A percentile compares a stretch with the other conserved stretches of the same genome.
These are phyloP conservation scores for Iris pallida DNA, from an alignment of 116 monocot species.

Conservation along the genomic window DNA sequence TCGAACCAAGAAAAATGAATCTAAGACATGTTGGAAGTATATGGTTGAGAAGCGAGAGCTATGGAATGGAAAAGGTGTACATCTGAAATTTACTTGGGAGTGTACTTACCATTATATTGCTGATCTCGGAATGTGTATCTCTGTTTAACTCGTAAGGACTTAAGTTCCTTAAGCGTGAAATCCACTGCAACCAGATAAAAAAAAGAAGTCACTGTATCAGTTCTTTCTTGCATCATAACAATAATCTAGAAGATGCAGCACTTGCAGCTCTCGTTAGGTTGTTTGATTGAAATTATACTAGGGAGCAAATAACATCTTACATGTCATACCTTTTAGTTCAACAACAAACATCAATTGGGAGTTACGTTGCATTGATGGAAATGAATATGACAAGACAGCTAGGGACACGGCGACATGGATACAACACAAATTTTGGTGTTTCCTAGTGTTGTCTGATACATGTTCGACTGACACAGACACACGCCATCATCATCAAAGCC, in stretches of 20 bases:
- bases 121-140: conserved; percentile 79
- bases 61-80: neutral
- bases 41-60: neutral
- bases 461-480: too few relatives aligned
- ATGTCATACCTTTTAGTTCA: neutral
- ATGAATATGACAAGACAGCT: too few relatives aligned
- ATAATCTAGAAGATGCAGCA: neutral
- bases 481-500: too few relatives aligned
- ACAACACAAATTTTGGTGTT: too few relatives aligned
- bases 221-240: neutral
- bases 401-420: too few relatives aligned
- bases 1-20: too few relatives aligned
- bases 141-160: conserved; percentile 69
- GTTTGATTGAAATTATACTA: neutral
- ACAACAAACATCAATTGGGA: neutral
- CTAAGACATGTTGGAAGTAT: neutral
- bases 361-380: too few relatives aligned
- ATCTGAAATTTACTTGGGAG: neutral
- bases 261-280: neutral
- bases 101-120: conserved; percentile 79
- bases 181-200: conserved; percentile 53
- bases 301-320: neutral
- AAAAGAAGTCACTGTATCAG: neutral
- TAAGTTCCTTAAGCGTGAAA: conserved; percentile 79
- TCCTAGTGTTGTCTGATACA: too few relatives aligned